Evolutionary conservation across 2,329 filamentous ascomycete species (phyloP).

Genomic region (Ceratocystiopsis sp.): DNA sequence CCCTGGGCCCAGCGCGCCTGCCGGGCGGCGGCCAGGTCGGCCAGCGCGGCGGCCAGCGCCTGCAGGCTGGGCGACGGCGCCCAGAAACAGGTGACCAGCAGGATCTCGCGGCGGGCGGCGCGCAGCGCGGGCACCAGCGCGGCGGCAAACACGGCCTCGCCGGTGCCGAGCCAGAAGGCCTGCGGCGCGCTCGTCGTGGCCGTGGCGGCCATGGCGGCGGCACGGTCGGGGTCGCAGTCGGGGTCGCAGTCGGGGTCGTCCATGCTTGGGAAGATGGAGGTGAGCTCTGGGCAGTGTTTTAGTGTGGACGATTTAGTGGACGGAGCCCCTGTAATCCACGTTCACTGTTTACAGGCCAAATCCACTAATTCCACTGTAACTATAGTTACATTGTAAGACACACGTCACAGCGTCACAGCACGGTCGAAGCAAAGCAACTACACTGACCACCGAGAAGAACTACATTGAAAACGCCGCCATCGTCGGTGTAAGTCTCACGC

Average conservation of each 20-base stretch:
- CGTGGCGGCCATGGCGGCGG: constrained; percentile 15
- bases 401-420: too few relatives aligned
- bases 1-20: background rate
- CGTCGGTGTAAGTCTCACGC: background rate
- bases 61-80: constrained; percentile 42
- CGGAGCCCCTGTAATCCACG: too few relatives aligned
- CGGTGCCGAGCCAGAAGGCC: constrained; percentile 38
- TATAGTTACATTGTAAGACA: too few relatives aligned
- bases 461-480: too few relatives aligned
- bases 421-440: too few relatives aligned
- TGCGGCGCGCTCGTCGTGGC: constrained; percentile 29
- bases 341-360: too few relatives aligned
- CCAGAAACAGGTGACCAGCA: constrained; percentile 13
- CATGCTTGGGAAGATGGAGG: constrained; percentile 4
- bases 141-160: constrained; percentile 35
- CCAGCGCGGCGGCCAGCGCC: constrained; percentile 38
- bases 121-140: constrained; percentile 45
- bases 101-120: constrained; percentile 7
- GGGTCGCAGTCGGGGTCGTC: constrained; percentile 9
- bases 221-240: constrained; percentile 10
- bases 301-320: too few relatives aligned
- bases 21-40: constrained; percentile 9
- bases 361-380: too few relatives aligned
- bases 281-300: too few relatives aligned
- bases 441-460: too few relatives aligned